These are phyloP conservation scores for Colletotrichum acutatum DNA, from an alignment of 2,329 filamentous ascomycete genomes.

Conservation along the genomic window DNA sequence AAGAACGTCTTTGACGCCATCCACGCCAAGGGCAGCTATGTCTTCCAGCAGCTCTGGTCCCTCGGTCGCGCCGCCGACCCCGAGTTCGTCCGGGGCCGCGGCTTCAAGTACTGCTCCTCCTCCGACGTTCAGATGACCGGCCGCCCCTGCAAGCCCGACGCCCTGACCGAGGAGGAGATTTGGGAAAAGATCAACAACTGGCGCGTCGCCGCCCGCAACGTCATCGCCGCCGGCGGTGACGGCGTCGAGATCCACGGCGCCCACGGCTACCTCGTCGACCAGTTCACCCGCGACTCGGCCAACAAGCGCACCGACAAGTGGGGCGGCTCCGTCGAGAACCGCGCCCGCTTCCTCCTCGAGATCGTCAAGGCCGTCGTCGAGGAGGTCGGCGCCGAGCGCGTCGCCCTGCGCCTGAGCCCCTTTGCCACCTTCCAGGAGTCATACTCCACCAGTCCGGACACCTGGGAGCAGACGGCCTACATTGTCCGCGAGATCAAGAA, in stretches of 20 bases:
- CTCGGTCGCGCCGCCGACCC: slow-evolving; percentile 36
- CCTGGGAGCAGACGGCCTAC: slow-evolving; percentile 44
- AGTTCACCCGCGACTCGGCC: slow-evolving; percentile 57
- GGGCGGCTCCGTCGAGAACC: slow-evolving; percentile 63
- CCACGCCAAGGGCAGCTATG: slow-evolving; percentile 43
- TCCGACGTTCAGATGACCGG: slow-evolving; percentile 40
- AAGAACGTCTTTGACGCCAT: slow-evolving; percentile 42
- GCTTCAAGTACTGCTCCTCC: slow-evolving; percentile 43
- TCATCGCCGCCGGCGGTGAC: slow-evolving; percentile 53
- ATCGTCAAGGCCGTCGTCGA: slow-evolving; percentile 53
- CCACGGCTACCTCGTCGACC: slow-evolving; percentile 66
- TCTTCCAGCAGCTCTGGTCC: slow-evolving; percentile 40
- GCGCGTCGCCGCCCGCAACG: slow-evolving; percentile 57
- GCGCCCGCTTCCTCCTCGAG: slow-evolving; percentile 64
- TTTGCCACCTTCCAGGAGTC: slow-evolving; percentile 44
- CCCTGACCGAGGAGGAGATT: slow-evolving; percentile 63
- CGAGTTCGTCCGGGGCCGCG: slow-evolving; percentile 35
- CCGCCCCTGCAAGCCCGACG: slow-evolving; percentile 23
- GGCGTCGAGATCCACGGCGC: slow-evolving; percentile 68
- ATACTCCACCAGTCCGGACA: slow-evolving; percentile 37
- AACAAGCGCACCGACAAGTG: slow-evolving; percentile 58
- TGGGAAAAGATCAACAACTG: slow-evolving; percentile 67
- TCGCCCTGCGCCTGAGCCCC: slow-evolving; percentile 49
- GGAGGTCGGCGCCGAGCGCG: slow-evolving; percentile 47
- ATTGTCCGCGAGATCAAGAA: slow-evolving; percentile 42